These are phyloP conservation scores for Lagenidium giganteum DNA, from an alignment of 352 stramenopile species.

Conservation along the genomic window DNA sequence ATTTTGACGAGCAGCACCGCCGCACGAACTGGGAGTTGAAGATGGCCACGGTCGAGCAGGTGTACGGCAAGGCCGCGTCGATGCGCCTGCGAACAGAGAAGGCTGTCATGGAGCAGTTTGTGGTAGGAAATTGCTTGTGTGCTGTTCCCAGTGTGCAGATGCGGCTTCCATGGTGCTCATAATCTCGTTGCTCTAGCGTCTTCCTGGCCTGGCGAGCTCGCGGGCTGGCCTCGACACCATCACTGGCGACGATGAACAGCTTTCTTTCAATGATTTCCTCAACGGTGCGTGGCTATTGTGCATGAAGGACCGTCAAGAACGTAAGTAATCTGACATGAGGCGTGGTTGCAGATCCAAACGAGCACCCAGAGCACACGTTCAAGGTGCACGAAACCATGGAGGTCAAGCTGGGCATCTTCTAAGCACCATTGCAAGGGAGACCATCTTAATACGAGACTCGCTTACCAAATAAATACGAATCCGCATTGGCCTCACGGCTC, in stretches of 20 bases:
- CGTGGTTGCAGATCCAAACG: slow-evolving; percentile 75
- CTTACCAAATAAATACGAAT: too few relatives aligned
- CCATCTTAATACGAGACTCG: too few relatives aligned
- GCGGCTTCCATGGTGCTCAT: too few relatives aligned
- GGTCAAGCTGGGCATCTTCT: slow-evolving; percentile 88
- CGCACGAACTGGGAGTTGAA: slow-evolving; percentile 81
- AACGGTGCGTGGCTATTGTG: slow-evolving; percentile 39
- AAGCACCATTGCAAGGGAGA: too few relatives aligned
- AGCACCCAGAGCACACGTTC: slow-evolving; percentile 77
- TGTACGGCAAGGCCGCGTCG: slow-evolving; percentile 84
- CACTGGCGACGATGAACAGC: slow-evolving; percentile 71
- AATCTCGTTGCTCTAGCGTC: slow-evolving; percentile 32
- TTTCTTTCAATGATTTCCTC: slow-evolving; percentile 79
- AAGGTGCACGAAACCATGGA: slow-evolving; percentile 86
- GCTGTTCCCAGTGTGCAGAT: not conserved
- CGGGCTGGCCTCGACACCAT: slow-evolving; percentile 72
- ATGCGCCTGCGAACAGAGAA: slow-evolving; percentile 89
- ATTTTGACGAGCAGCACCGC: slow-evolving; percentile 63
- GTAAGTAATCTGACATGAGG: too few relatives aligned
- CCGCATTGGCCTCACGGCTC: too few relatives aligned
- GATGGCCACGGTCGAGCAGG: slow-evolving; percentile 85
- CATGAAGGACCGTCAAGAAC: not conserved
- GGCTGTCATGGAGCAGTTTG: slow-evolving; percentile 81
- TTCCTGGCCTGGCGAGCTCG: slow-evolving; percentile 80
- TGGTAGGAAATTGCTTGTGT: slow-evolving; percentile 21